These are phyloP conservation scores for Tuber microsphaerosporum DNA, from an alignment of 495 filamentous ascomycete genomes.

Conservation along the genomic window DNA sequence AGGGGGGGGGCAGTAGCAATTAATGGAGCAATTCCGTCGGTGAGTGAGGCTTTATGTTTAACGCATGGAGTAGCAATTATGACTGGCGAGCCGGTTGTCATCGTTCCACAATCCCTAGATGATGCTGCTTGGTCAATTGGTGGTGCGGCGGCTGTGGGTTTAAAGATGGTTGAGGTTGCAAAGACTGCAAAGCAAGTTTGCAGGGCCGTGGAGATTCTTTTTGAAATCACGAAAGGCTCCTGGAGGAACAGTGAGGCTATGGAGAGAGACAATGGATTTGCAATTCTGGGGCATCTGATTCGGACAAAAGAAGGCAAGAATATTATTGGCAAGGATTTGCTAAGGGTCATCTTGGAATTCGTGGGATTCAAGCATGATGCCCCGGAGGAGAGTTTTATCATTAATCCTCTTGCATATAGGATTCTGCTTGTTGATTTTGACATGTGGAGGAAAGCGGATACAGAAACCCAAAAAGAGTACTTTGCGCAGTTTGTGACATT, in stretches of 20 bases:
- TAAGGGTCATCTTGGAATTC: conserved; percentile 72
- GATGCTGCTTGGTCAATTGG: conserved; percentile 88
- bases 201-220: conserved; percentile 73
- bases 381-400: conserved; percentile 65
- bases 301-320: conserved; percentile 42
- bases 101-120: conserved; percentile 73
- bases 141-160: conserved; percentile 72
- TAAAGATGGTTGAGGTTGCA: conserved; percentile 76
- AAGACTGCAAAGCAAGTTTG: conserved; percentile 59
- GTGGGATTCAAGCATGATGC: conserved; percentile 73
- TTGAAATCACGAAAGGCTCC: conserved; percentile 73
- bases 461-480: conserved; percentile 71
- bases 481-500: conserved; percentile 86
- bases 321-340: conserved; percentile 49
- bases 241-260: conserved; percentile 99
- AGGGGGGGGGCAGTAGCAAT: conserved; percentile 72
- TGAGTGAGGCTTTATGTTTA: conserved; percentile 78
- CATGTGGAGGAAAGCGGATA: conserved; percentile 72
- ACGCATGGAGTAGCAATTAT: conserved; percentile 72
- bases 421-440: conserved; percentile 87
- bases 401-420: conserved; percentile 89
- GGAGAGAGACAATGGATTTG: conserved; percentile 91
- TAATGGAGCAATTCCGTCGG: conserved; percentile 77
- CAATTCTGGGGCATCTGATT: conserved; percentile 59
- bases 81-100: conserved; percentile 75